Conservation (phyloP, 2,329 filamentous ascomycete species). For the Graphilbum ipis-grandicollis region DNA sequence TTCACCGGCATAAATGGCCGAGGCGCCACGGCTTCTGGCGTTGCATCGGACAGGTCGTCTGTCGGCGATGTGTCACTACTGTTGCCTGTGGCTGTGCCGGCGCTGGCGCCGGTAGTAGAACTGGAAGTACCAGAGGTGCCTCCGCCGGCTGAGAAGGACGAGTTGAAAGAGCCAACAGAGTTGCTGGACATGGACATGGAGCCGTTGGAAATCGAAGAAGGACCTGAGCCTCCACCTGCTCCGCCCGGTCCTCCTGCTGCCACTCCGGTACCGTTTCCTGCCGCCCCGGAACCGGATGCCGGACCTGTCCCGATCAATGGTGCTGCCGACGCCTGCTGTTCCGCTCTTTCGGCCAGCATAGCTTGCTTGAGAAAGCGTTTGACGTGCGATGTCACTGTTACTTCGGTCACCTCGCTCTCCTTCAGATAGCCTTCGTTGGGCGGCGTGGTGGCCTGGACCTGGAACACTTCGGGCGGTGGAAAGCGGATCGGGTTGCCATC, state of each 20-base stretch:
- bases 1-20: conserved; percentile 47
- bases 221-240: too few species aligned
- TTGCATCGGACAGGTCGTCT: conserved; percentile 46
- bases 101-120: background rate
- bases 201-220: too few species aligned
- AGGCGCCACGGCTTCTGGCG: conserved; percentile 65
- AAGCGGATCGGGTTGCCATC: conserved; percentile 76
- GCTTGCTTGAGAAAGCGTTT: conserved; percentile 43
- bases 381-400: conserved; percentile 41
- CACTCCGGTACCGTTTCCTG: too few species aligned
- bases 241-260: too few species aligned
- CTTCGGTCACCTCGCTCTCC: conserved; percentile 47
- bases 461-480: conserved; percentile 53
- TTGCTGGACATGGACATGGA: too few species aligned
- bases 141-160: too few species aligned
- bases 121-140: too few species aligned
- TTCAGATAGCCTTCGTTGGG: conserved; percentile 37
- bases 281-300: too few species aligned
- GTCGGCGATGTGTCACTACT: conserved; percentile 20
- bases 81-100: background rate
- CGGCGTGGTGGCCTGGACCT: conserved; percentile 36
- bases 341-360: conserved; percentile 15
- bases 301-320: background rate
- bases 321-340: background rate
- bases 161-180: too few species aligned